Evolutionary conservation across 345 rosid genomes (phyloP).

Genomic region (Raphanus raphanistrum): DNA sequence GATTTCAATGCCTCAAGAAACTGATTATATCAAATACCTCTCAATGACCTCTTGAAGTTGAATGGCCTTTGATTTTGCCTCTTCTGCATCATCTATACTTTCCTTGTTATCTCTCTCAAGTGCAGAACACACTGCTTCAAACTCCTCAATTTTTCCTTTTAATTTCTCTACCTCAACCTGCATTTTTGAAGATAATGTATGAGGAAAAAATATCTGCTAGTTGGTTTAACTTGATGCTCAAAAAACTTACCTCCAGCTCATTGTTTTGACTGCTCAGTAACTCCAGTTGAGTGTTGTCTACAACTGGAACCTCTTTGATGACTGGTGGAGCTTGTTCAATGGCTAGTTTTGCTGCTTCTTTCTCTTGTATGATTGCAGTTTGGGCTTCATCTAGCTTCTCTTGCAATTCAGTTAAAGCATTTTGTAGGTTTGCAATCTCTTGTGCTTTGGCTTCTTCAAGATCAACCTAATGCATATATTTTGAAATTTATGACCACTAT

Average conservation of each 20-base stretch:
- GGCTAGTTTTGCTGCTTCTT: slow-evolving; percentile 58
- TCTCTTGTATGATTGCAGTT: slow-evolving; percentile 46
- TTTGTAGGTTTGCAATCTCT: slow-evolving; percentile 55
- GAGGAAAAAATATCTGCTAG: slow-evolving; percentile 21
- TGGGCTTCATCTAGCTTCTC: slow-evolving; percentile 55
- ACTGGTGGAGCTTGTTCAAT: slow-evolving; percentile 72
- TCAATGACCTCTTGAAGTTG: slow-evolving; percentile 50
- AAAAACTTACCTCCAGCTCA: slow-evolving; percentile 49
- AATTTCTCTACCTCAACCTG: slow-evolving; percentile 49
- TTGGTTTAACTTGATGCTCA: slow-evolving; percentile 6
- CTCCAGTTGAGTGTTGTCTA: slow-evolving; percentile 55
- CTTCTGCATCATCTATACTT: slow-evolving; percentile 52
- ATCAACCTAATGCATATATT: slow-evolving; percentile 45
- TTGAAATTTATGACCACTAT: slow-evolving; percentile 2
- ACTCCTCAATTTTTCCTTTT: slow-evolving; percentile 45
- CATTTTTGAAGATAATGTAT: slow-evolving; percentile 20
- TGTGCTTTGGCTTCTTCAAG: slow-evolving; percentile 68
- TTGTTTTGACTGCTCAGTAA: slow-evolving; percentile 46
- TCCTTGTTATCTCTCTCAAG: slow-evolving; percentile 44
- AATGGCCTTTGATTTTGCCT: slow-evolving; percentile 49
- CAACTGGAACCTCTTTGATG: slow-evolving; percentile 61
- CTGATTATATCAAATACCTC: slow-evolving; percentile 38
- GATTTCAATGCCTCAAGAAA: slow-evolving; percentile 11
- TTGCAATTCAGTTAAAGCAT: slow-evolving; percentile 52
- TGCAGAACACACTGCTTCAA: slow-evolving; percentile 47